Percentiles rank a stretch among this genome's conserved stretches.
Conservation (phyloP, 2,329 filamentous ascomycete species). For the Gaeumannomyces tritici region DNA sequence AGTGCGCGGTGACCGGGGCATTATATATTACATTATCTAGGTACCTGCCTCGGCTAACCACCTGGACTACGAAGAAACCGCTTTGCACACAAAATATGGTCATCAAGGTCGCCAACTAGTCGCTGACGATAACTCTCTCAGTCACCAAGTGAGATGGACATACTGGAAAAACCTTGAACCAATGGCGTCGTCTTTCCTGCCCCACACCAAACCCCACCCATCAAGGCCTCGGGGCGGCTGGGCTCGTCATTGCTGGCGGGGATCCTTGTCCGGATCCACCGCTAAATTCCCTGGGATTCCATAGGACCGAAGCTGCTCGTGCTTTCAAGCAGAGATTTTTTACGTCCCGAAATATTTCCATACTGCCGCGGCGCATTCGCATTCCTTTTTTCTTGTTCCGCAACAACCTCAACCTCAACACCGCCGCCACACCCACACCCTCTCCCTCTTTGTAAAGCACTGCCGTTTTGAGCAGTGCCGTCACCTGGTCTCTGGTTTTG, state of each 20-base stretch:
- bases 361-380: constrained; percentile 5
- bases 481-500: constrained; percentile 18
- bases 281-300: constrained; percentile 4
- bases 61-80: no score
- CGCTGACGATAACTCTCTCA: not conserved
- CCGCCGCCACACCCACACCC: not conserved
- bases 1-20: no score
- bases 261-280: not conserved
- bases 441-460: constrained; percentile 20
- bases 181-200: not conserved
- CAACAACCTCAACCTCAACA: constrained; percentile 7
- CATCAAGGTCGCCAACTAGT: no score
- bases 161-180: not conserved
- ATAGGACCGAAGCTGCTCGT: constrained; percentile 1
- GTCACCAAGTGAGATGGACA: not conserved
- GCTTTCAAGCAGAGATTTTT: constrained; percentile 3
- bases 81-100: no score
- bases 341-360: not conserved
- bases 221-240: not conserved
- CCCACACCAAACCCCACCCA: not conserved
- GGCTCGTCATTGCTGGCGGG: not conserved
- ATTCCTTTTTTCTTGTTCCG: constrained; percentile 13
- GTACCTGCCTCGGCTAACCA: no score
- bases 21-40: no score
- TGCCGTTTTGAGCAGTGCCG: constrained; percentile 21